A percentile compares a stretch with the other conserved stretches of the same genome.
Conservation (phyloP, 768 basidiomycete genomes). For the Rhodosporidiobolus sp. region DNA sequence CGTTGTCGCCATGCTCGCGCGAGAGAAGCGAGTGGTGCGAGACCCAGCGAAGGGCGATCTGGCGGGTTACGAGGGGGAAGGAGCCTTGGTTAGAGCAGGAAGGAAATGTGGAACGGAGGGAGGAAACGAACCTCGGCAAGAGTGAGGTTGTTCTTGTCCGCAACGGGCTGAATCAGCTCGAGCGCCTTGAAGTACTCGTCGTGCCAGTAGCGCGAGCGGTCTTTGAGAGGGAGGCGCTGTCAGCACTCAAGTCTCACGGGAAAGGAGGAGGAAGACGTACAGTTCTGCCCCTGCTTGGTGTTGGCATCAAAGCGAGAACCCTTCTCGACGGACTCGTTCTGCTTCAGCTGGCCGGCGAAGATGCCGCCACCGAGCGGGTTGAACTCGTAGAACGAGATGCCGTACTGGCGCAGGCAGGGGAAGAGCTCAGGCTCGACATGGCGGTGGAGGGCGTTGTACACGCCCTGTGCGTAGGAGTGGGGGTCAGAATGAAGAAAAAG, state of each 20-base stretch:
- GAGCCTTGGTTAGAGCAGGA: no score
- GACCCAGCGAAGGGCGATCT: conserved; percentile 55
- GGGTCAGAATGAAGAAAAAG: no score
- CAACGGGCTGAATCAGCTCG: conserved; percentile 53
- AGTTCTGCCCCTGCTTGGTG: conserved; percentile 55
- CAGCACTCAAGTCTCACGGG: no score
- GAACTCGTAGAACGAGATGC: conserved; percentile 52
- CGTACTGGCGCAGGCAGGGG: conserved; percentile 50
- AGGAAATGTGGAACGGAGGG: not conserved
- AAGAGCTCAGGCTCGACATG: conserved; percentile 52
- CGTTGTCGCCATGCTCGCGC: conserved; percentile 55
- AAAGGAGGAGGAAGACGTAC: conserved; percentile 44
- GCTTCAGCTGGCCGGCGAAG: conserved; percentile 51
- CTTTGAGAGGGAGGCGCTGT: no score
- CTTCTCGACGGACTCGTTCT: conserved; percentile 50
- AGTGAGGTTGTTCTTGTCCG: conserved; percentile 50
- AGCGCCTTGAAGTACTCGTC: conserved; percentile 54
- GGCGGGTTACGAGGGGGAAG: not conserved
- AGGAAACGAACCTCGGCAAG: conserved; percentile 44
- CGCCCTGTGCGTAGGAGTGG: conserved; percentile 35
- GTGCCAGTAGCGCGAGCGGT: conserved; percentile 56
- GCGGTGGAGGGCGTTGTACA: conserved; percentile 55
- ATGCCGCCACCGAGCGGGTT: conserved; percentile 50
- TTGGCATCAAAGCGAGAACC: conserved; percentile 61
- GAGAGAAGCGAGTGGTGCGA: conserved; percentile 56